Base-by-base conservation (phyloP, 495 filamentous ascomycete species). In the Delitschia confertaspora region DNA sequence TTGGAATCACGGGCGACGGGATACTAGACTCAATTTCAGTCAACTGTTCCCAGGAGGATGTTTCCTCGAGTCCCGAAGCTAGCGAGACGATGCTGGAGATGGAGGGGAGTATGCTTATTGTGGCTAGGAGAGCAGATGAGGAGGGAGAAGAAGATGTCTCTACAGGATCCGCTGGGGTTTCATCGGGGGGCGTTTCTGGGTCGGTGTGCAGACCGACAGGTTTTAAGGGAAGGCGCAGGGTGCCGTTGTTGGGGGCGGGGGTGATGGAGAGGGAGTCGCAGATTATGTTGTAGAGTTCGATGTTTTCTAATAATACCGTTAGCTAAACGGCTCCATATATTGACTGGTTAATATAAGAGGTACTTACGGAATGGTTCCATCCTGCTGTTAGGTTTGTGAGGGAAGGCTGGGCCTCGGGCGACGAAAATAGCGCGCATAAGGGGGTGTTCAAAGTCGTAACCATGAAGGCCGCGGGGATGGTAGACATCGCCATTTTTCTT, bases 341-440 rank as follows among this genome's bases (percentile, higher is more conserved):
- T 17, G 22, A 46, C 33, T 19, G 20, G 32, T 24, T 4, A 22
- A 6, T 8, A 14, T 6, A 16, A 36, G n/a, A n/a, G 20, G 24
- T 4, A 76, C 85, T 74, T 70, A 91, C 85, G 86, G 62, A 95
- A 95, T n/a, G 65, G 60, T 11, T 85, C 79, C 10, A 95, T 55
- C 42, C 77, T 75, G 62, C 85, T 91, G 53, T 88, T 85, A 1
- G 84, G 80, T 37, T 70, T 59, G 59, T 95, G 87, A 0, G 83
- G 83, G 58, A 95, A 95, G 0, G 87, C 82, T 17, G 88, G 88
- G 0, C 88, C 88, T 3, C 85, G 68, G 3, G 88, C 88, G 23
- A 94, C 70, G 55, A 95, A 95, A 22, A 95, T 85, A 0, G 88
- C 87, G 19, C 88, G 71, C 88, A 95, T 95, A 42, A 95, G 68